Evolutionary conservation across 805 yeast genomes (phyloP).

Genomic region (Groenewaldozyma salmanticensis): DNA sequence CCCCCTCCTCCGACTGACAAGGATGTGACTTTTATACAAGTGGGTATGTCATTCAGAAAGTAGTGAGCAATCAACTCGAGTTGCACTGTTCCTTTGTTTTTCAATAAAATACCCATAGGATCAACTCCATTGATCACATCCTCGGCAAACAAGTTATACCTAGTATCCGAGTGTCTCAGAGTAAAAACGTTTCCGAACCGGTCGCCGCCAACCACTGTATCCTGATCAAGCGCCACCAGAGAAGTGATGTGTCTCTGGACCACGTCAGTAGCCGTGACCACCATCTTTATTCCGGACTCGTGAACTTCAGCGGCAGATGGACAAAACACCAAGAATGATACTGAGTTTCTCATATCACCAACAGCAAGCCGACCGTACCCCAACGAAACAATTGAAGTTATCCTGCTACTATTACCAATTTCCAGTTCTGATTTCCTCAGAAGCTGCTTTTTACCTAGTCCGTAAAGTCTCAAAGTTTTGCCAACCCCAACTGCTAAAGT

Average conservation of each 20-base stretch:
- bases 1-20: constrained; percentile 45
- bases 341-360: constrained; percentile 65
- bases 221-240: constrained; percentile 53
- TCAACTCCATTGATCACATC: constrained; percentile 47
- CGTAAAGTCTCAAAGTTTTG: constrained; percentile 48
- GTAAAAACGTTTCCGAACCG: constrained; percentile 74
- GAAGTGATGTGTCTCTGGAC: constrained; percentile 58
- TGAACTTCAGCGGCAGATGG: constrained; percentile 32
- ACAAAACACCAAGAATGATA: constrained; percentile 47
- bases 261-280: constrained; percentile 61
- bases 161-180: constrained; percentile 46
- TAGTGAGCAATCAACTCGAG: constrained; percentile 46
- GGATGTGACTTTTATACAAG: constrained; percentile 45
- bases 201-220: constrained; percentile 77
- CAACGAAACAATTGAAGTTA: constrained; percentile 45
- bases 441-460: constrained; percentile 70
- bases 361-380: constrained; percentile 47
- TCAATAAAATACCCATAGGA: neutral
- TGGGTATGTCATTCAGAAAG: constrained; percentile 61
- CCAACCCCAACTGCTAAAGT: constrained; percentile 51
- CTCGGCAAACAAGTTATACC: constrained; percentile 40
- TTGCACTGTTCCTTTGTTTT: neutral
- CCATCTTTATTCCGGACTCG: constrained; percentile 30
- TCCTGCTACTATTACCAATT: constrained; percentile 27
- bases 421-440: constrained; percentile 51